Evolutionary conservation across 208 protist genomes (phyloP).

Genomic region (Wallacemonas collosoma): DNA sequence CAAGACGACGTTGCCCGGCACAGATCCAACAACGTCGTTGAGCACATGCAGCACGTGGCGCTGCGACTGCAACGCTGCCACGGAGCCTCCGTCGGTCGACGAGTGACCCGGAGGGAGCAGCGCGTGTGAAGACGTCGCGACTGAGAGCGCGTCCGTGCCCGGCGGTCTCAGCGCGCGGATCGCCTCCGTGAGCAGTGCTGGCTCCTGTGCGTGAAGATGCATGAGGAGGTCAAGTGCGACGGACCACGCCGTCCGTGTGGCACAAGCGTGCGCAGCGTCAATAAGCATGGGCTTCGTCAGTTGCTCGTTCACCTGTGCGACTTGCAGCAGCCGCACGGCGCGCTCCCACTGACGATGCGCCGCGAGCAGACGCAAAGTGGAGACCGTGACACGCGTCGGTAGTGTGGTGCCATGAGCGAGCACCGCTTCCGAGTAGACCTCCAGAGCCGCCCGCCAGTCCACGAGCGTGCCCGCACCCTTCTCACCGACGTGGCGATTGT

Average conservation of each 20-base stretch:
- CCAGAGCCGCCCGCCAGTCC: slow-evolving; percentile 65
- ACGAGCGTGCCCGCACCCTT: slow-evolving; percentile 36
- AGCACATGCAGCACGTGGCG: slow-evolving; percentile 56
- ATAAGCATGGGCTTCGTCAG: slow-evolving; percentile 78
- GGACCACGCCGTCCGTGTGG: slow-evolving; percentile 48
- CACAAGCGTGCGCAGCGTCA: slow-evolving; percentile 70
- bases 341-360: slow-evolving; percentile 71
- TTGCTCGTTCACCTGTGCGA: slow-evolving; percentile 64
- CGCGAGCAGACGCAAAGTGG: slow-evolving; percentile 70
- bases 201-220: slow-evolving; percentile 62
- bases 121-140: slow-evolving; percentile 29
- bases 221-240: slow-evolving; percentile 58
- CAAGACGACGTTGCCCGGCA: slow-evolving; percentile 54
- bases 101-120: slow-evolving; percentile 20
- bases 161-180: slow-evolving; percentile 73
- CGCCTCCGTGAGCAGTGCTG: slow-evolving; percentile 45
- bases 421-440: slow-evolving; percentile 65
- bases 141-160: slow-evolving; percentile 43
- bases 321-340: slow-evolving; percentile 47
- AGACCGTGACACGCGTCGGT: slow-evolving; percentile 61
- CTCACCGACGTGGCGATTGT: slow-evolving; percentile 64
- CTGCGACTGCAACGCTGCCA: slow-evolving; percentile 24
- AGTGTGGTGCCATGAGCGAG: slow-evolving; percentile 60
- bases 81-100: background rate
- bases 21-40: slow-evolving; percentile 56